Percentiles rank a stretch among this genome's conserved stretches.
These are phyloP conservation scores for Xylaria hypoxylon DNA, from an alignment of 2,329 filamentous ascomycete species.

Conservation along the genomic window DNA sequence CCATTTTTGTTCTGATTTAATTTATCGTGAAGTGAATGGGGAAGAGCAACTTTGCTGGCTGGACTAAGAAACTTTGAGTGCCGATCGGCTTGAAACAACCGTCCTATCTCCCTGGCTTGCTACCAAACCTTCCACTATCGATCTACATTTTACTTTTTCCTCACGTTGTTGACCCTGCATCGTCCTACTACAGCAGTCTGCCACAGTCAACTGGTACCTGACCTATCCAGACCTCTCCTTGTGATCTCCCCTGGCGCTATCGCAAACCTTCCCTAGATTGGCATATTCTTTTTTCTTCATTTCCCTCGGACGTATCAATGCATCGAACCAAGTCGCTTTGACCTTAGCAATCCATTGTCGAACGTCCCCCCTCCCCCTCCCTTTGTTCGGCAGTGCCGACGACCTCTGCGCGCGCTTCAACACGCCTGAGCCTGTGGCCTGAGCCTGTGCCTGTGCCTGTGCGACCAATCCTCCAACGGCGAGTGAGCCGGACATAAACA, in stretches of 20 bases:
- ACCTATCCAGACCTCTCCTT: too few relatives aligned
- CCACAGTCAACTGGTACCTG: too few relatives aligned
- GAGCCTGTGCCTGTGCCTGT: constrained; percentile 23
- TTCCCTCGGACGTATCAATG: constrained; percentile 16
- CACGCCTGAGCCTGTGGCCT: constrained; percentile 11
- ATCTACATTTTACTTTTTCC: not conserved
- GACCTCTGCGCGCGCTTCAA: constrained; percentile 1
- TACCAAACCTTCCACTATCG: not conserved
- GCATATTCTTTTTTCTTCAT: not conserved
- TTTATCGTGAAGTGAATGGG: constrained; percentile 19
- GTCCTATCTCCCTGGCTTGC: not conserved
- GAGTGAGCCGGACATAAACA: not conserved
- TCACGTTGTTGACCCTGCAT: not conserved
- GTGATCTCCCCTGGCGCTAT: constrained; percentile 5
- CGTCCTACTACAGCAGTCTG: too few relatives aligned
- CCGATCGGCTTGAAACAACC: constrained; percentile 28
- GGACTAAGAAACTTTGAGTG: constrained; percentile 31
- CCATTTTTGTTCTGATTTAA: constrained; percentile 9
- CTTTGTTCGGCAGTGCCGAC: constrained; percentile 22
- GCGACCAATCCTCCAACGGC: constrained; percentile 5
- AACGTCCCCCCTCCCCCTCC: constrained; percentile 5
- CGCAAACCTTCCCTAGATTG: not conserved
- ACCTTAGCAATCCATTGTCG: constrained; percentile 9
- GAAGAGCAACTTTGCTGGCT: constrained; percentile 6
- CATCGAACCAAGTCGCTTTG: constrained; percentile 21